A percentile compares a stretch with the other conserved stretches of the same genome.
phyloP scores from a whole-genome alignment of 495 filamentous ascomycete species.

The Astrocystis sublimbata region DNA sequence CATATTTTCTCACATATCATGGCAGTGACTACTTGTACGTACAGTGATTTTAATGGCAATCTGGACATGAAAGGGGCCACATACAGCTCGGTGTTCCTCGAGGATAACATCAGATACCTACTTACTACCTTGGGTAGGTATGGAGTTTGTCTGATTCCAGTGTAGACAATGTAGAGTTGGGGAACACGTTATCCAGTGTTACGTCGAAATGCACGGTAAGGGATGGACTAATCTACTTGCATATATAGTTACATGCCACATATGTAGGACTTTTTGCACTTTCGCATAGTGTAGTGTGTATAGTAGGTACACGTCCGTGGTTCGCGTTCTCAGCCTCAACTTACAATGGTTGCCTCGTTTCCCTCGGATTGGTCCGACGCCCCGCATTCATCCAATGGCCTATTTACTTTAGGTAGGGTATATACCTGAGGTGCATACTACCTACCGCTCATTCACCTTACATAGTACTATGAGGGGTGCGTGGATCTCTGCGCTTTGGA shows the following conservation, averaged over 20 bases:
- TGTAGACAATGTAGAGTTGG: neutral
- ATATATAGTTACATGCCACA: neutral
- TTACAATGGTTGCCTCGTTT: conserved; percentile 18
- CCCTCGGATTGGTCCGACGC: neutral
- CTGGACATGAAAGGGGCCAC: no score
- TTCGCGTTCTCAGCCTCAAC: conserved; percentile 18
- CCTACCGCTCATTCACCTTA: neutral
- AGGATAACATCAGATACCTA: no score
- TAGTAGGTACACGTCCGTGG: neutral
- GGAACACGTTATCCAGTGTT: neutral
- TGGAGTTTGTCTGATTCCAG: neutral
- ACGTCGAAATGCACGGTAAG: neutral
- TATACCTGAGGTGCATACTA: no score
- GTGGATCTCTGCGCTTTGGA: conserved; percentile 1
- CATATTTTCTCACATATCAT: no score
- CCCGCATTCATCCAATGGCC: neutral
- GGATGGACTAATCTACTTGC: neutral
- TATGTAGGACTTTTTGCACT: neutral
- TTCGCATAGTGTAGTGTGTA: neutral
- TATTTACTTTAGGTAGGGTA: no score
- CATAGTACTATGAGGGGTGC: neutral
- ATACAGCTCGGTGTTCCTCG: neutral
- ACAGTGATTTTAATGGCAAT: no score
- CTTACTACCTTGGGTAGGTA: neutral
- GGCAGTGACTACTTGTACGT: neutral